A percentile compares a stretch with the other conserved stretches of the same genome.
Conservation (phyloP, 768 basidiomycete genomes). For the Sarcomyxa edulis region DNA sequence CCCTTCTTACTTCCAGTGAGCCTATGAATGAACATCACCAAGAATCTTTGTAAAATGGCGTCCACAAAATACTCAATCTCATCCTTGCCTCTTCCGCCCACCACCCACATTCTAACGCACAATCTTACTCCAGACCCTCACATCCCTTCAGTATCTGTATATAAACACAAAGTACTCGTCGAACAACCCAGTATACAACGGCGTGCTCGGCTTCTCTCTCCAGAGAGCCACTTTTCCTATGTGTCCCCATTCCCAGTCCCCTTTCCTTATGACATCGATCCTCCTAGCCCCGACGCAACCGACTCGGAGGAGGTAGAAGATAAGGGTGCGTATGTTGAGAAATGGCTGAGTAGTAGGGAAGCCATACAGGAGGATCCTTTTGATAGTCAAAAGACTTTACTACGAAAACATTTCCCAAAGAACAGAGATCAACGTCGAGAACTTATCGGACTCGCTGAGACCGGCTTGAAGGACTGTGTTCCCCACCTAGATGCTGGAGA, state of each 20-base stretch:
- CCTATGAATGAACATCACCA: too few species aligned
- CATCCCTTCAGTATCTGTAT: conserved; percentile 46
- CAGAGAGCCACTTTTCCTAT: conserved; percentile 68
- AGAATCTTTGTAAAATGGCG: too few species aligned
- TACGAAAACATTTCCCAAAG: conserved; percentile 45
- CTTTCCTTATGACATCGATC: conserved; percentile 77
- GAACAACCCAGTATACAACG: conserved; percentile 63
- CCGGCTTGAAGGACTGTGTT: conserved; percentile 67
- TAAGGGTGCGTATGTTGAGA: conserved; percentile 63
- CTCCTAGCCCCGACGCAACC: conserved; percentile 44
- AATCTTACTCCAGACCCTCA: conserved; percentile 53
- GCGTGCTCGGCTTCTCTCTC: conserved; percentile 54
- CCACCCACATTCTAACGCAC: conserved; percentile 36
- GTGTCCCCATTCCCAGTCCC: conserved; percentile 76
- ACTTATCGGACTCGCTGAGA: conserved; percentile 71
- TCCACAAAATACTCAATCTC: too few species aligned
- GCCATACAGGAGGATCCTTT: conserved; percentile 29
- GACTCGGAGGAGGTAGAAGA: conserved; percentile 44
- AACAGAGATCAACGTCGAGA: conserved; percentile 46
- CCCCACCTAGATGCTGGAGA: conserved; percentile 88
- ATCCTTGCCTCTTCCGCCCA: conserved; percentile 41
- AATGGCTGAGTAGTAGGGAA: conserved; percentile 70
- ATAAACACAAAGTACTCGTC: conserved; percentile 43
- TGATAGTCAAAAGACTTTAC: conserved; percentile 20
- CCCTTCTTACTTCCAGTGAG: too few species aligned